Base-by-base conservation (phyloP, 352 stramenopile species). In the Globisporangium mamillatum region DNA sequence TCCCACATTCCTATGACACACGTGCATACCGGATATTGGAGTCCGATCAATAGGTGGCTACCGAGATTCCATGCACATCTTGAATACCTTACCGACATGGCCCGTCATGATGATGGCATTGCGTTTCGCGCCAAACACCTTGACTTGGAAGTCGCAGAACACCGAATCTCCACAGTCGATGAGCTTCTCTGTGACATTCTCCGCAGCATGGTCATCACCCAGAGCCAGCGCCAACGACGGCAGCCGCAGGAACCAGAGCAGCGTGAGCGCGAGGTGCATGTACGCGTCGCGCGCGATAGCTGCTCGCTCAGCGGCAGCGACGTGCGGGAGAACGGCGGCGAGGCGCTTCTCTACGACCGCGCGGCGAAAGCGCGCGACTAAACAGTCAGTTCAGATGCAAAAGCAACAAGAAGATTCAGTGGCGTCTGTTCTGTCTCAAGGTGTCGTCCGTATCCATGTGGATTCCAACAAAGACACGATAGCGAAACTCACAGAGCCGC, bases 191-290 rank as follows among this genome's bases (percentile, higher is more conserved):
- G 58, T 24, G 34, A 69, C 53, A 18, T 71, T 58, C 9, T 66
- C n/a, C 7, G 18, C 18, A 10, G 29, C 38, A 46, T 46, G 12
- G 20, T 74, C 24, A 58, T 32, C 24, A 58, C 18, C 53, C 4
- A 14, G 54, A 18, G 16, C 53, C 25, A 36, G 53, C 4, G 4
- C 16, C 25, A 81, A 0, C 18, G 44, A 20, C 4, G 70, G 73
- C 12, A 84, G 71, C 4, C 78, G 79, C 54, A 90, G 76, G 67
- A 84, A 75, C 78, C 79, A 90, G 58, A 90, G 69, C 71, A 90
- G 67, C 29, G 76, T 74, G 24, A 83, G 67, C 50, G 64, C 70
- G 38, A 81, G 55, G 36, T 81, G 62, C 55, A 67, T 48, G 56
- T 81, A 83, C 41, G 73, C 65, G 36, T 74, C 70, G n/a, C 76